phyloP scores from a whole-genome alignment of 257 asterid genomes.

The Rehmannia glutinosa region DNA sequence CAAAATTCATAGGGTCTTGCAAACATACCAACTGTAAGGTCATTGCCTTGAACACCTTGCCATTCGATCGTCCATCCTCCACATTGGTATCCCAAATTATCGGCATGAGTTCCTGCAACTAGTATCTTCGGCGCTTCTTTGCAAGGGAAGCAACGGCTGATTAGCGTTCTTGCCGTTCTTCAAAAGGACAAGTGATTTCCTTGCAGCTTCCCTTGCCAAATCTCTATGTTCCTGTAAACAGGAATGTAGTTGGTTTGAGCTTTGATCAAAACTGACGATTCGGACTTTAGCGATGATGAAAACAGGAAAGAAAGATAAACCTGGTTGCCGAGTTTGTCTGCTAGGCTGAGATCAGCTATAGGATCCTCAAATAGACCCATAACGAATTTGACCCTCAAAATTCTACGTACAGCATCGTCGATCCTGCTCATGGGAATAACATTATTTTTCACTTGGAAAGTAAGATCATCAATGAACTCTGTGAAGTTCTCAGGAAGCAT shows the following conservation, averaged over 20 bases:
- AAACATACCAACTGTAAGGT: slow-evolving; percentile 55
- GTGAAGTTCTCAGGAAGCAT: slow-evolving; percentile 54
- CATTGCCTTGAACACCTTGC: slow-evolving; percentile 79
- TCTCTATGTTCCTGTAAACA: slow-evolving; percentile 71
- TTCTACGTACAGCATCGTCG: slow-evolving; percentile 55
- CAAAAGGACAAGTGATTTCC: slow-evolving; percentile 80
- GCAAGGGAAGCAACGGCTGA: slow-evolving; percentile 77
- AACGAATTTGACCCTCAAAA: slow-evolving; percentile 54
- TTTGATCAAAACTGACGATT: no score
- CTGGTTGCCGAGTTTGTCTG: slow-evolving; percentile 47
- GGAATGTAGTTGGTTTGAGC: neutral
- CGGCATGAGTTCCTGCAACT: slow-evolving; percentile 79
- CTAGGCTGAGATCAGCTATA: slow-evolving; percentile 49
- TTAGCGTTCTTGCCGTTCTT: slow-evolving; percentile 50
- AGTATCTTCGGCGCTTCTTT: slow-evolving; percentile 62
- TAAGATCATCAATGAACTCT: slow-evolving; percentile 36
- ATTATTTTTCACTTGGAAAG: slow-evolving; percentile 36
- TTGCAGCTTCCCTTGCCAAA: slow-evolving; percentile 89
- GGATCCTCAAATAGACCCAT: slow-evolving; percentile 57
- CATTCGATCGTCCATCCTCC: slow-evolving; percentile 95
- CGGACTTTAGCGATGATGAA: no score
- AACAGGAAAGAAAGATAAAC: slow-evolving; percentile 3
- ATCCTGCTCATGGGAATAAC: slow-evolving; percentile 55
- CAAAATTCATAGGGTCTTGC: neutral
- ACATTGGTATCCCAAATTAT: slow-evolving; percentile 85